phyloP scores from a whole-genome alignment of 768 basidiomycete genomes.

The Lactarius hengduanensis region DNA sequence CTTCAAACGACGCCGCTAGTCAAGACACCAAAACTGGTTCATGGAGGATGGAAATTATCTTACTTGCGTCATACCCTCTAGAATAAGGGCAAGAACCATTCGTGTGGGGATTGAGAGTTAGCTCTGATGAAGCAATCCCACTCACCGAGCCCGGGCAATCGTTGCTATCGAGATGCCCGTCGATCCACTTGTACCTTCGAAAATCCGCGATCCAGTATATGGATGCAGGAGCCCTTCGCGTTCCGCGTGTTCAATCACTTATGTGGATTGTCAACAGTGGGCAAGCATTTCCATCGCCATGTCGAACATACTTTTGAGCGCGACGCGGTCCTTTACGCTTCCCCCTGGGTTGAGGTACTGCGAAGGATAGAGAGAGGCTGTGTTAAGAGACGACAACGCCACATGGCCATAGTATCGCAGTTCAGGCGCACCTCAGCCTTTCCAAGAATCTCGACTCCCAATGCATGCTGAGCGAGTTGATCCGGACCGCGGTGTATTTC shows the following conservation, averaged over 20 bases:
- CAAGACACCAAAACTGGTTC: background rate
- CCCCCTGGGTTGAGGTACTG: conserved; percentile 97
- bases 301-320: conserved; percentile 66
- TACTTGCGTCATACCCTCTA: conserved; percentile 89
- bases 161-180: conserved; percentile 97
- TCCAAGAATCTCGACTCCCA: conserved; percentile 92
- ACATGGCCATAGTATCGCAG: conserved; percentile 1
- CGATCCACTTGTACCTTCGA: conserved; percentile 95
- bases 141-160: conserved; percentile 81
- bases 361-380: background rate
- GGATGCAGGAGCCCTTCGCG: conserved; percentile 77
- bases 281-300: background rate
- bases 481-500: conserved; percentile 90
- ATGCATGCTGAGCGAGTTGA: conserved; percentile 86
- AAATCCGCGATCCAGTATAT: conserved; percentile 86
- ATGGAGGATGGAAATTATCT: conserved; percentile 31
- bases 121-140: background rate
- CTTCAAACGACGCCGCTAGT: conserved; percentile 40
- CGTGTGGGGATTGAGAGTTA: background rate
- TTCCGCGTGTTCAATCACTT: conserved; percentile 96
- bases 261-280: background rate
- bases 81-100: background rate
- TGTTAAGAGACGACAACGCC: background rate
- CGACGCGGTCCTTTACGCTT: conserved; percentile 97
- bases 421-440: conserved; percentile 76